phyloP scores from a whole-genome alignment of 768 basidiomycete species.

The Russula earlei region DNA sequence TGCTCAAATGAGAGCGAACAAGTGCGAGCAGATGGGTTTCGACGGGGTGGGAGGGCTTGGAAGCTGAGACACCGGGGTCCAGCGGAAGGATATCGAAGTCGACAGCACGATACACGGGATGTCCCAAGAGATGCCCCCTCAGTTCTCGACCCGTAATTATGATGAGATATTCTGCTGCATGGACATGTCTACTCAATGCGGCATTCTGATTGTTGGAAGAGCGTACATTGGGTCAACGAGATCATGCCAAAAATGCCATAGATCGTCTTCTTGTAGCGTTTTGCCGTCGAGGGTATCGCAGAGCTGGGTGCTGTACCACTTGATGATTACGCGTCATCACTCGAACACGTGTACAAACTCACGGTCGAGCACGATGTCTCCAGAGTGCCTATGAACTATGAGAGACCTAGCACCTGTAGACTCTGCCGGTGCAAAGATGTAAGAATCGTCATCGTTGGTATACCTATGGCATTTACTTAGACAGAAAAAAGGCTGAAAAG shows the following conservation, averaged over 20 bases:
- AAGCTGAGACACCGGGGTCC: constrained; percentile 55
- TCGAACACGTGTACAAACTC: constrained; percentile 21
- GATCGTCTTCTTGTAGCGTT: constrained; percentile 53
- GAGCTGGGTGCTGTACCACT: constrained; percentile 12
- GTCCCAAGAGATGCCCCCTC: constrained; percentile 68
- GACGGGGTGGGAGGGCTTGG: constrained; percentile 68
- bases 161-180: constrained; percentile 84
- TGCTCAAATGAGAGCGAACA: constrained; percentile 71
- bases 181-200: neutral
- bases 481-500: neutral
- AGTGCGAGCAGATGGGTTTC: constrained; percentile 84
- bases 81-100: constrained; percentile 90
- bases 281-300: constrained; percentile 40
- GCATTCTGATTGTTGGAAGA: neutral
- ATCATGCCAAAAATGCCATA: constrained; percentile 73
- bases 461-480: constrained; percentile 38
- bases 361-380: constrained; percentile 67
- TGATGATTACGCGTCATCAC: constrained; percentile 1
- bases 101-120: constrained; percentile 82
- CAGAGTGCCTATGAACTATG: constrained; percentile 64
- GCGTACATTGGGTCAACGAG: constrained; percentile 63
- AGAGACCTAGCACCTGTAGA: constrained; percentile 54
- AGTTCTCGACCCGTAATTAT: constrained; percentile 77
- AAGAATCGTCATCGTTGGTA: constrained; percentile 60
- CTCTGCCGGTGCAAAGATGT: constrained; percentile 66